Conservation (phyloP, 2,329 filamentous ascomycete species). For the Hymenoscyphus scutula region DNA sequence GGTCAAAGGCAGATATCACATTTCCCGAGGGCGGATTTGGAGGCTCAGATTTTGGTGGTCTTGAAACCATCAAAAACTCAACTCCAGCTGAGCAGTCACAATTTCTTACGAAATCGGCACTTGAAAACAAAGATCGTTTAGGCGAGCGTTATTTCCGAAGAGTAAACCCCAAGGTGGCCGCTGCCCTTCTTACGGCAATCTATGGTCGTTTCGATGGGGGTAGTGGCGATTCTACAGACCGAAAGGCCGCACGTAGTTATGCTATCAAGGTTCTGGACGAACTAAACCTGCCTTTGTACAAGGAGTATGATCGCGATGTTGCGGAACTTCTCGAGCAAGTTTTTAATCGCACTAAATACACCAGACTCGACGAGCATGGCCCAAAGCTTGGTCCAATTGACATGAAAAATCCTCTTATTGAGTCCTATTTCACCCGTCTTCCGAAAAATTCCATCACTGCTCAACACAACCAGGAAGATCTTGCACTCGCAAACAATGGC, state of each 20-base stretch:
- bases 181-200: constrained; percentile 64
- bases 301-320: constrained; percentile 84
- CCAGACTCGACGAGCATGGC: constrained; percentile 87
- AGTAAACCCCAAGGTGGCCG: constrained; percentile 67
- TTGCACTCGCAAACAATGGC: constrained; percentile 90
- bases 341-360: constrained; percentile 92
- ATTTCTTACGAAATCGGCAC: constrained; percentile 59
- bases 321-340: constrained; percentile 84
- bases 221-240: constrained; percentile 46
- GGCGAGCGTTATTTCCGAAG: constrained; percentile 75
- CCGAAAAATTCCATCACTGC: constrained; percentile 75
- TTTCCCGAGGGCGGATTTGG: constrained; percentile 53
- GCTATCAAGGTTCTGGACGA: constrained; percentile 70
- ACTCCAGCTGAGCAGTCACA: constrained; percentile 56
- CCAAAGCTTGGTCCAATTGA: constrained; percentile 82
- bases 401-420: constrained; percentile 75
- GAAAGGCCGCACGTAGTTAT: constrained; percentile 52
- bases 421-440: constrained; percentile 91
- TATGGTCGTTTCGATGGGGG: constrained; percentile 66
- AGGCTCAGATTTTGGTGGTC: constrained; percentile 45
- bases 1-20: constrained; percentile 60
- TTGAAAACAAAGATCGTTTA: constrained; percentile 69
- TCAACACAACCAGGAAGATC: constrained; percentile 70
- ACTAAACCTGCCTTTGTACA: constrained; percentile 83
- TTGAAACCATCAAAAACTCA: constrained; percentile 53